Conservation (phyloP, 805 yeast species). For the Candida boidinii region DNA sequence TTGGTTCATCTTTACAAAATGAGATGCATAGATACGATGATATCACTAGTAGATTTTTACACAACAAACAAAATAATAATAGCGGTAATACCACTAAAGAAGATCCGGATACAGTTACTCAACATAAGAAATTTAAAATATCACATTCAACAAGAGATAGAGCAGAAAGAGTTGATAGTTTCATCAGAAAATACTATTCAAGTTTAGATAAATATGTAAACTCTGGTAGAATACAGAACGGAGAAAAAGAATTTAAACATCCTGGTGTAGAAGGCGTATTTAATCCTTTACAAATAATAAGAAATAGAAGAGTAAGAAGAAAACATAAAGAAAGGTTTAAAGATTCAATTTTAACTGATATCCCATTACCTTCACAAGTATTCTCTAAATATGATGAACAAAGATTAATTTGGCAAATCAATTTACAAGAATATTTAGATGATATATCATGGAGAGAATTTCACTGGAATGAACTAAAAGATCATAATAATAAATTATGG, state of each 20-base stretch:
- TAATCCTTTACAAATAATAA: conserved; percentile 76
- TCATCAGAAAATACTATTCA: conserved; percentile 41
- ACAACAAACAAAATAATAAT: too few relatives aligned
- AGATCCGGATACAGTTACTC: neutral
- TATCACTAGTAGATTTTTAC: too few relatives aligned
- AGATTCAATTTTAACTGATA: conserved; percentile 32
- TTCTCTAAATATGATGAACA: conserved; percentile 39
- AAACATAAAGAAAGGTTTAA: conserved; percentile 41
- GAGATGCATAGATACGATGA: too few relatives aligned
- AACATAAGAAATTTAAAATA: conserved; percentile 3
- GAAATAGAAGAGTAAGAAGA: conserved; percentile 57
- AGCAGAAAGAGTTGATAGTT: conserved; percentile 40
- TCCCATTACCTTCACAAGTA: conserved; percentile 59
- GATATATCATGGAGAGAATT: conserved; percentile 51
- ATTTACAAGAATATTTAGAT: conserved; percentile 45
- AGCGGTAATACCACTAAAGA: neutral
- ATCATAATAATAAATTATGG: conserved; percentile 42
- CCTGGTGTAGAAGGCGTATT: conserved; percentile 58
- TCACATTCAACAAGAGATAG: conserved; percentile 32
- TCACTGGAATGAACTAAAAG: conserved; percentile 44
- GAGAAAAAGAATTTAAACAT: conserved; percentile 15
- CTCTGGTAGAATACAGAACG: conserved; percentile 11
- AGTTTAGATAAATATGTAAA: conserved; percentile 32
- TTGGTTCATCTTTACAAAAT: too few relatives aligned
- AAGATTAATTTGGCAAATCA: conserved; percentile 56